These are phyloP conservation scores for Metarhizium album DNA, from an alignment of 2,329 filamentous ascomycete species.

Conservation along the genomic window DNA sequence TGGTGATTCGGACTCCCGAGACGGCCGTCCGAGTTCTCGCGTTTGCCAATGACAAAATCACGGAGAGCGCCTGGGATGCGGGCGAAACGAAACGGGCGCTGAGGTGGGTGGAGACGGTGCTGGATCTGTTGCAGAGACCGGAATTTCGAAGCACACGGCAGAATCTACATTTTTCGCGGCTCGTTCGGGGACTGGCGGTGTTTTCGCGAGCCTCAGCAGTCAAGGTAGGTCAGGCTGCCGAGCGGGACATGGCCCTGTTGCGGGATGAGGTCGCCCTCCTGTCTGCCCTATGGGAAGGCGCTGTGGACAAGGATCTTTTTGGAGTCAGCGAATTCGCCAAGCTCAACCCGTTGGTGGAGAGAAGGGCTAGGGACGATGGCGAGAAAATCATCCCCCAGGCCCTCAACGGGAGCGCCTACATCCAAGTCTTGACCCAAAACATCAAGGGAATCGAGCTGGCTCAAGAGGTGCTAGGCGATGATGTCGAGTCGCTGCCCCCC, in stretches of 20 bases:
- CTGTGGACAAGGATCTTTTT: constrained; percentile 10
- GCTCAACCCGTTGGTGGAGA: constrained; percentile 13
- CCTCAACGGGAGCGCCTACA: constrained; percentile 17
- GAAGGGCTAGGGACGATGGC: constrained; percentile 5
- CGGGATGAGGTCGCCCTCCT: constrained; percentile 20
- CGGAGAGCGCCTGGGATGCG: constrained; percentile 23
- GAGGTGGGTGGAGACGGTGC: constrained; percentile 33
- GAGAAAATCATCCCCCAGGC: constrained; percentile 4
- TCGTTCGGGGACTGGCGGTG: constrained; percentile 21
- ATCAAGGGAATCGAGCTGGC: constrained; percentile 34
- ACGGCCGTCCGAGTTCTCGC: constrained; percentile 21
- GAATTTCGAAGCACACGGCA: constrained; percentile 12
- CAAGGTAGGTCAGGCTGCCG: constrained; percentile 14
- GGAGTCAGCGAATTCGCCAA: constrained; percentile 14
- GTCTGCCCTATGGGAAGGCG: constrained; percentile 16
- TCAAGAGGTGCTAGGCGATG: constrained; percentile 26
- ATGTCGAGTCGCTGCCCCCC: constrained; percentile 22
- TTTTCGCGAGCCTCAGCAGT: constrained; percentile 17
- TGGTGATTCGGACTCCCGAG: constrained; percentile 31
- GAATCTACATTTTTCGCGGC: constrained; percentile 15
- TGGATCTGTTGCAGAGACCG: constrained; percentile 38
- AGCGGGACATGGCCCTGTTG: constrained; percentile 15
- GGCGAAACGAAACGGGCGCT: constrained; percentile 30
- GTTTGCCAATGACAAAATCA: constrained; percentile 26
- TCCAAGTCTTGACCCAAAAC: constrained; percentile 19